Evolutionary conservation across 305 asterid genomes (phyloP).

Genomic region (Stenogyne calaminthoides): DNA sequence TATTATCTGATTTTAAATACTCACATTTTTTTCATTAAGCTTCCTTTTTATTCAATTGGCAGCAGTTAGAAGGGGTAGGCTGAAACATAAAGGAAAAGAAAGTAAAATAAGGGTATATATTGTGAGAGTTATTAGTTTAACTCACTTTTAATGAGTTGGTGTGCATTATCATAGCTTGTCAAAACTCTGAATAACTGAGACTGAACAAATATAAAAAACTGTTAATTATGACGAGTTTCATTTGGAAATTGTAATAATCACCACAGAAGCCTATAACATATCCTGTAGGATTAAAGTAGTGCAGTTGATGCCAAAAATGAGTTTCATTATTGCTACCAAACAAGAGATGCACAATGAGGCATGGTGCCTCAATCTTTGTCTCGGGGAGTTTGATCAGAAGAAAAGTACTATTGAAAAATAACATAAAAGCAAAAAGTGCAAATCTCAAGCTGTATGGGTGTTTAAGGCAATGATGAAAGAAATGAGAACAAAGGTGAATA

Average conservation of each 20-base stretch:
- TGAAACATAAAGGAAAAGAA: constrained; percentile 21
- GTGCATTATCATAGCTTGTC: neutral
- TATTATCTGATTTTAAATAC: neutral
- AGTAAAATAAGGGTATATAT: neutral
- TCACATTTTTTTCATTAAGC: neutral
- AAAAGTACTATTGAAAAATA: too few relatives aligned
- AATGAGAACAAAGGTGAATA: too few relatives aligned
- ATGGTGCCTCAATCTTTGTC: too few relatives aligned
- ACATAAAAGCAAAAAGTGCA: too few relatives aligned
- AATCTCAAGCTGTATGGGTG: too few relatives aligned
- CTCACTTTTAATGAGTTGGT: neutral
- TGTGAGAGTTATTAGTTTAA: neutral
- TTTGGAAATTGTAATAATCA: neutral
- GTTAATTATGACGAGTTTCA: neutral
- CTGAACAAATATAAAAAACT: neutral
- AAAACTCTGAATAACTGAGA: neutral
- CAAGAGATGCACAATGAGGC: too few relatives aligned
- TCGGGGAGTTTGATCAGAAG: too few relatives aligned
- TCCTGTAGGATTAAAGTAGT: neutral
- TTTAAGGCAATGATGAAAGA: too few relatives aligned
- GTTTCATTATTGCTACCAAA: too few relatives aligned
- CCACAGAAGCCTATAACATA: neutral
- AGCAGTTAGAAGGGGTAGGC: constrained; percentile 18
- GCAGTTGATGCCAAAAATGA: too few relatives aligned
- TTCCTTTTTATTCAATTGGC: constrained; percentile 7